A percentile compares a stretch with the other conserved stretches of the same genome.
Evolutionary conservation across 75 land plant species (phyloP).

Genomic region (Pinus albicaulis): DNA sequence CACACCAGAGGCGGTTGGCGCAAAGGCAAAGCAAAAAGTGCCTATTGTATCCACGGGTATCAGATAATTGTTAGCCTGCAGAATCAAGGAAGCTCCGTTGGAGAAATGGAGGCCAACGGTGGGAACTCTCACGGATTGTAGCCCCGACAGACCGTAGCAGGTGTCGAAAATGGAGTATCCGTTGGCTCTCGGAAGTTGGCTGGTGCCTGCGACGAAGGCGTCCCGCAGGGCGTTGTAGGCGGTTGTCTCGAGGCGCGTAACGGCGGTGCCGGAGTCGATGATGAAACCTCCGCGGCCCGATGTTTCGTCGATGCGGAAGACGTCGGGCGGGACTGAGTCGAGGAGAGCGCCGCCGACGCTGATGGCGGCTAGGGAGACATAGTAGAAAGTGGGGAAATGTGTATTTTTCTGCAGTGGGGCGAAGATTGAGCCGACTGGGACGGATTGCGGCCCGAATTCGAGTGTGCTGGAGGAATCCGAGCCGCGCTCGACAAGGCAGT

Average conservation of each 20-base stretch:
- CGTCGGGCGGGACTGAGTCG: slow-evolving; percentile 31
- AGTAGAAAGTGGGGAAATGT: slow-evolving; percentile 52
- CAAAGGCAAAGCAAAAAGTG: slow-evolving; percentile 75
- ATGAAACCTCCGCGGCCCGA: slow-evolving; percentile 70
- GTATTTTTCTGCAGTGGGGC: slow-evolving; percentile 38
- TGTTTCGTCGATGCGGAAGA: slow-evolving; percentile 40
- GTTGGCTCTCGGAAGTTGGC: slow-evolving; percentile 15
- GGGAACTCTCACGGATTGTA: slow-evolving; percentile 49
- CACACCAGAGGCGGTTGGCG: slow-evolving; percentile 47
- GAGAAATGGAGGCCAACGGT: slow-evolving; percentile 62
- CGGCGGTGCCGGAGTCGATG: slow-evolving; percentile 70
- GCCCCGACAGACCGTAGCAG: slow-evolving; percentile 57
- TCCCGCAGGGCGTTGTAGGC: slow-evolving; percentile 59
- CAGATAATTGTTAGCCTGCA: slow-evolving; percentile 63
- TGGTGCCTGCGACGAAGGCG: slow-evolving; percentile 51
- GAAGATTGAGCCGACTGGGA: slow-evolving; percentile 26
- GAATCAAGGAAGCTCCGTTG: slow-evolving; percentile 45
- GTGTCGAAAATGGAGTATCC: slow-evolving; percentile 66
- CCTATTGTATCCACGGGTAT: slow-evolving; percentile 63
- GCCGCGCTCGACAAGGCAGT: slow-evolving; percentile 37
- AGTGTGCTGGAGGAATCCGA: slow-evolving; percentile 25
- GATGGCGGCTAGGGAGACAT: slow-evolving; percentile 45
- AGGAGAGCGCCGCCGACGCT: slow-evolving; percentile 56
- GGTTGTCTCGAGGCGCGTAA: slow-evolving; percentile 57
- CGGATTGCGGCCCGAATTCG: slow-evolving; percentile 29